Base-by-base conservation (phyloP, 78 protist genomes). In the Dictyostelium firmibasis region DNA sequence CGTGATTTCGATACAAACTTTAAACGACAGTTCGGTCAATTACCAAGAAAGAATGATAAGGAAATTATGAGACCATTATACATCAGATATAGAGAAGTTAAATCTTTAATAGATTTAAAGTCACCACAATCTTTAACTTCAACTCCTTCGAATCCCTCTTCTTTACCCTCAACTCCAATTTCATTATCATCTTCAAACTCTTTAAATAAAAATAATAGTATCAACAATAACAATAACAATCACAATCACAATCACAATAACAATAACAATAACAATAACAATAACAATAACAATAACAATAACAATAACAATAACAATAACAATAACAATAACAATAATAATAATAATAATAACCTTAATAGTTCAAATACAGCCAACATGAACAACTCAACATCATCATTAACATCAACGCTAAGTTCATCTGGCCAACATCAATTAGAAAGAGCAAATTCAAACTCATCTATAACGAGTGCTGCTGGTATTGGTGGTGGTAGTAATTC, bases 61-160 rank as follows among this genome's bases (percentile, higher is more conserved):
- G 96, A 92, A 38, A 70, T 92, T 2, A 82, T 92, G 96, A 62
- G 96, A 85, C 96, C 96, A 25, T 84, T 92, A 11, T 92, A 92
- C 25, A 78, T 47, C n/a, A 64, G 96, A 41, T 92, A 92, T 35
- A 62, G 96, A 20, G 96, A 82, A 35, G 85, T 92, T 18, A 92
- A 92, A 64, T 9, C 85, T 0, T 20, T 83, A 27, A 81, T 89
- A 0, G 94, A 89, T 5, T 8, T 25, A 10, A 38, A 81, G 36
- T 53, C 43, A 27, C 57, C 64, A 25, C 14, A n/a, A 43, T 20
- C 31, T 25, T 1, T 18, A 43, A 20, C 23, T 14, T 44, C 84
- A 10, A 25, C 31, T 18, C 5, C 6, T 20, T 16, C 31, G 18
- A 20, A 20, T 13, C 3, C 57, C 4, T 38, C 67, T 43, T 78